These are phyloP conservation scores for Yarrowia alimentaria DNA, from an alignment of 805 yeast species.

Conservation along the genomic window DNA sequence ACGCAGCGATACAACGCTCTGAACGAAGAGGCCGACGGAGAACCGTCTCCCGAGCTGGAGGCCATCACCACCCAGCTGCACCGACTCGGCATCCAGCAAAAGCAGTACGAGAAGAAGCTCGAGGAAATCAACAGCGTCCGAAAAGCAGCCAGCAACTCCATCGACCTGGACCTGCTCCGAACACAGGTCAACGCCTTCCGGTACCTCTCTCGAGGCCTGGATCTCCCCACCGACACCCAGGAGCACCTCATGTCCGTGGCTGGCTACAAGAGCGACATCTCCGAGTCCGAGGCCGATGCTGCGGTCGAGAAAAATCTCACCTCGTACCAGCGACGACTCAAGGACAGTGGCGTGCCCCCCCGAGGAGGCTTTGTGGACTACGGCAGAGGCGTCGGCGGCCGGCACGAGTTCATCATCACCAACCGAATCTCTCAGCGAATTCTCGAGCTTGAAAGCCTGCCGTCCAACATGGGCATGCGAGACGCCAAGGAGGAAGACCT, in stretches of 20 bases:
- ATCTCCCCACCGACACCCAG: conserved; percentile 56
- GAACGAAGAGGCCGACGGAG: too few relatives aligned
- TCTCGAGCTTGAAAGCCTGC: conserved; percentile 45
- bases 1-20: conserved; percentile 25
- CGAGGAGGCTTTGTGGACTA: conserved; percentile 28
- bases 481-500: conserved; percentile 33
- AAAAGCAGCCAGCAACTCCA: conserved; percentile 9
- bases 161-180: conserved; percentile 50
- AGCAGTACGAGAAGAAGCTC: conserved; percentile 33
- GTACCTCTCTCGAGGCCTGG: conserved; percentile 54
- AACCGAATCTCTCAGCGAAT: conserved; percentile 45
- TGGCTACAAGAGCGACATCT: conserved; percentile 28
- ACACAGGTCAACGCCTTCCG: conserved; percentile 73
- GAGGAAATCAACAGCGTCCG: conserved; percentile 31
- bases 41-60: conserved; percentile 37
- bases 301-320: conserved; percentile 12
- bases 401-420: conserved; percentile 47
- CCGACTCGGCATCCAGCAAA: conserved; percentile 36
- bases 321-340: conserved; percentile 26
- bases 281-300: conserved; percentile 11
- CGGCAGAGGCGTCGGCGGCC: conserved; percentile 31
- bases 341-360: conserved; percentile 29
- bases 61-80: conserved; percentile 37
- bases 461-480: conserved; percentile 40
- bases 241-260: conserved; percentile 39